Percentiles rank a stretch among this genome's conserved stretches.
Conservation (phyloP, 2,329 filamentous ascomycete species). For the Aspergillus oerlinghausenensis region DNA sequence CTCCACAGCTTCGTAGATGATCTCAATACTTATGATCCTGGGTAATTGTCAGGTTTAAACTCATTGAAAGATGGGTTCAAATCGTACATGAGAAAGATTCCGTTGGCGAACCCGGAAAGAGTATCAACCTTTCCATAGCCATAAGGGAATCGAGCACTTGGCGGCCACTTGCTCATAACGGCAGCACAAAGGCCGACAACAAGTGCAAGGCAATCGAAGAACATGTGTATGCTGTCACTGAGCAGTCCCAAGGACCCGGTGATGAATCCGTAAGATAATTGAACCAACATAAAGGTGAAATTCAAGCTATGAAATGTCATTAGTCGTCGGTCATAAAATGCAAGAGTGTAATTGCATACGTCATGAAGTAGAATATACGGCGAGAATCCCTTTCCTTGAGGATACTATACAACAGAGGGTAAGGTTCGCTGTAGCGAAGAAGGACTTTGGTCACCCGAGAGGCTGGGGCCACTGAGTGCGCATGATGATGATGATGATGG, state of each 20-base stretch:
- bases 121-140: conserved; percentile 97
- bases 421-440: conserved; percentile 63
- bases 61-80: not conserved
- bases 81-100: conserved; percentile 80
- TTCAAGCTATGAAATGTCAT: conserved; percentile 63
- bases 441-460: conserved; percentile 70
- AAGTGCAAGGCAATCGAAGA: conserved; percentile 93
- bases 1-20: conserved; percentile 90
- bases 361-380: conserved; percentile 96
- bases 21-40: conserved; percentile 89
- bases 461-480: conserved; percentile 41
- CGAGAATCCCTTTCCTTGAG: conserved; percentile 87
- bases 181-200: conserved; percentile 85
- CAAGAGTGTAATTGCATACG: conserved; percentile 48
- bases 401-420: conserved; percentile 79
- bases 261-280: conserved; percentile 88
- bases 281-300: conserved; percentile 89
- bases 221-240: conserved; percentile 98
- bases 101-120: conserved; percentile 92
- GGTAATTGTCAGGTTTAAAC: conserved; percentile 11
- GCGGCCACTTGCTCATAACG: conserved; percentile 95
- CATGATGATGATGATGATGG: conserved; percentile 24
- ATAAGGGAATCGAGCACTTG: conserved; percentile 83
- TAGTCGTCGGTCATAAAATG: not conserved
- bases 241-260: conserved; percentile 93